Percentiles rank a stretch among this genome's conserved stretches.
Evolutionary conservation across 164 flowering plant genomes (phyloP).

Genomic region (Brasenia schreberi): DNA sequence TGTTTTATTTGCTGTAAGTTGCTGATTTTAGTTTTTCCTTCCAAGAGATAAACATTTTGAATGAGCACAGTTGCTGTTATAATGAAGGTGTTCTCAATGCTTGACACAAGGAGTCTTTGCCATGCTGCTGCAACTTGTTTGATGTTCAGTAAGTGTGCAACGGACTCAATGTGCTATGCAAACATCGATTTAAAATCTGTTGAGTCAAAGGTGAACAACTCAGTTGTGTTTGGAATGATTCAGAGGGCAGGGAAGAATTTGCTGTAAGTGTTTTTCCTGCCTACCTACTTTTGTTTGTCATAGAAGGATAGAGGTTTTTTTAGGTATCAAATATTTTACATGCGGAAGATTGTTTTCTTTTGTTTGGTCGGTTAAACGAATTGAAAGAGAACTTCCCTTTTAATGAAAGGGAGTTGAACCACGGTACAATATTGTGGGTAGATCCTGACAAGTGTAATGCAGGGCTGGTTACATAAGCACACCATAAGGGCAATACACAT

Average conservation of each 20-base stretch:
- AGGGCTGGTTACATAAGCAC: too few species aligned
- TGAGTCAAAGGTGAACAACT: slow-evolving; percentile 67
- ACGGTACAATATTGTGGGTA: too few species aligned
- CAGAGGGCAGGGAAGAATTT: slow-evolving; percentile 74
- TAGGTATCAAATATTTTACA: too few species aligned
- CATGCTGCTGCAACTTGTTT: slow-evolving; percentile 67
- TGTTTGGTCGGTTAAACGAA: too few species aligned
- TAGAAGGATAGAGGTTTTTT: neutral
- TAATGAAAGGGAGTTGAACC: too few species aligned
- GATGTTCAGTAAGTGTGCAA: slow-evolving; percentile 80
- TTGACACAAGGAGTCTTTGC: slow-evolving; percentile 77
- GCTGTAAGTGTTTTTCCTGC: slow-evolving; percentile 32
- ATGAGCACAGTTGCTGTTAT: slow-evolving; percentile 3
- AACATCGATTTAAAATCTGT: slow-evolving; percentile 62
- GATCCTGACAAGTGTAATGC: too few species aligned
- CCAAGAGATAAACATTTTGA: neutral
- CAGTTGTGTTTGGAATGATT: slow-evolving; percentile 69
- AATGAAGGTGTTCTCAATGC: slow-evolving; percentile 75
- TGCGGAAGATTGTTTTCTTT: too few species aligned
- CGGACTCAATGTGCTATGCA: slow-evolving; percentile 70
- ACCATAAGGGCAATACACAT: too few species aligned
- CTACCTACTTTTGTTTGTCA: neutral
- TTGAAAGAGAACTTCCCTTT: too few species aligned
- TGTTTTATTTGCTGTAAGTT: too few species aligned
- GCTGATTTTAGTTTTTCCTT: neutral